Conservation (phyloP, 2,329 filamentous ascomycete genomes). For the Alternaria longipes region DNA sequence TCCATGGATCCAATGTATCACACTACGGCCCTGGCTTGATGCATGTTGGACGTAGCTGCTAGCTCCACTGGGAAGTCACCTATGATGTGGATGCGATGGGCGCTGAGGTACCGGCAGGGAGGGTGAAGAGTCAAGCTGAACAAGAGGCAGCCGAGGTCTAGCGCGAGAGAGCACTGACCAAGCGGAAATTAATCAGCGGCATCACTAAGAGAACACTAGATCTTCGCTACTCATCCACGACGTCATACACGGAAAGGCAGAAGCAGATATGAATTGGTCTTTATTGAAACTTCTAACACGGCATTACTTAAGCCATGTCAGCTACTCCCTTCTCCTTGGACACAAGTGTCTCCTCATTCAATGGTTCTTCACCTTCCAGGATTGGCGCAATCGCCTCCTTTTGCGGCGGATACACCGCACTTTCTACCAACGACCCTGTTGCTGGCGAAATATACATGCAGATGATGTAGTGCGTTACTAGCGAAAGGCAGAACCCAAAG, state of each 20-base stretch:
- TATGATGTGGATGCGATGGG: background rate
- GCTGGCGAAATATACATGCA: conserved; percentile 53
- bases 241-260: background rate
- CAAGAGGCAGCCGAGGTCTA: conserved; percentile 9
- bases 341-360: conserved; percentile 30
- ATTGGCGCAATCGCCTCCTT: conserved; percentile 35
- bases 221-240: background rate
- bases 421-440: conserved; percentile 45
- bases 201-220: conserved; percentile 22
- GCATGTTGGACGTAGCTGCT: background rate
- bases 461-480: conserved; percentile 52
- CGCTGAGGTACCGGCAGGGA: background rate
- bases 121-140: background rate
- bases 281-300: background rate
- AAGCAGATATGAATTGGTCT: background rate
- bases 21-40: background rate
- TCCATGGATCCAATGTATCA: background rate
- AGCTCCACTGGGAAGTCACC: background rate
- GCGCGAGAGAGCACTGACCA: conserved; percentile 26
- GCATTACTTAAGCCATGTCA: conserved; percentile 21
- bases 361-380: conserved; percentile 34
- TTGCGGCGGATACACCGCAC: conserved; percentile 51
- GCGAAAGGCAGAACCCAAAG: conserved; percentile 52
- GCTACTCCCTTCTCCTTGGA: conserved; percentile 39
- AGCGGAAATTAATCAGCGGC: conserved; percentile 36